Evolutionary conservation across 176 grass and related monocot genomes (phyloP).

Genomic region (Aechmea fasciata): DNA sequence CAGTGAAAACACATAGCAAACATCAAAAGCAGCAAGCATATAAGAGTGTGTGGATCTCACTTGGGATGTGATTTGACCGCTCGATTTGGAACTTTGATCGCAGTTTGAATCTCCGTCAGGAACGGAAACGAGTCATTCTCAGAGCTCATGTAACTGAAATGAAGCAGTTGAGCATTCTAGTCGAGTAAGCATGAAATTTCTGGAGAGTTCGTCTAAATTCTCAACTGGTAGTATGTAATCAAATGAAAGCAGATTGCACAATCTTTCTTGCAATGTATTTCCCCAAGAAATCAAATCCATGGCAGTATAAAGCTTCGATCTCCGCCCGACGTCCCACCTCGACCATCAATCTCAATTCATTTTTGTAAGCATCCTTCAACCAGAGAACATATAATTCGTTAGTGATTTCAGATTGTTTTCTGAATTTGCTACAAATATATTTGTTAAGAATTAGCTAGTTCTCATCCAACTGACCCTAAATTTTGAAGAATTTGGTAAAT

Average conservation of each 20-base stretch:
- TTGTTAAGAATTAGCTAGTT: background rate
- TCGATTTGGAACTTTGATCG: too few species aligned
- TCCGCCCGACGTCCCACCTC: conserved; percentile 53
- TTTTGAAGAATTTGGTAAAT: too few species aligned
- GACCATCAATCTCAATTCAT: conserved; percentile 62
- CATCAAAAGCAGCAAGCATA: too few species aligned
- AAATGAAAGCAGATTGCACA: conserved; percentile 87
- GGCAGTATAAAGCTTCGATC: conserved; percentile 79
- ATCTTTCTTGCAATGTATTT: conserved; percentile 79
- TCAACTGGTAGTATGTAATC: conserved; percentile 10
- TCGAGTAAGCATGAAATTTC: background rate
- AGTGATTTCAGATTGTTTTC: background rate
- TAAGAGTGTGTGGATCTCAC: too few species aligned
- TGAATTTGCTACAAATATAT: background rate
- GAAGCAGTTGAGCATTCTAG: background rate
- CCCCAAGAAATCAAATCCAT: conserved; percentile 79
- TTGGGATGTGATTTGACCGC: too few species aligned
- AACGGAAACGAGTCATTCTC: background rate
- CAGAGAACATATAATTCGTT: background rate
- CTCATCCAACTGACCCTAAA: background rate
- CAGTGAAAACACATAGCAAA: too few species aligned
- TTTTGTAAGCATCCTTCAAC: conserved; percentile 49
- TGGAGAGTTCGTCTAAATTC: background rate
- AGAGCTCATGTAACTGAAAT: background rate
- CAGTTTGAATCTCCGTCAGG: too few species aligned